phyloP scores from a whole-genome alignment of 2,329 filamentous ascomycete species.

The Thermoascus crustaceus region DNA sequence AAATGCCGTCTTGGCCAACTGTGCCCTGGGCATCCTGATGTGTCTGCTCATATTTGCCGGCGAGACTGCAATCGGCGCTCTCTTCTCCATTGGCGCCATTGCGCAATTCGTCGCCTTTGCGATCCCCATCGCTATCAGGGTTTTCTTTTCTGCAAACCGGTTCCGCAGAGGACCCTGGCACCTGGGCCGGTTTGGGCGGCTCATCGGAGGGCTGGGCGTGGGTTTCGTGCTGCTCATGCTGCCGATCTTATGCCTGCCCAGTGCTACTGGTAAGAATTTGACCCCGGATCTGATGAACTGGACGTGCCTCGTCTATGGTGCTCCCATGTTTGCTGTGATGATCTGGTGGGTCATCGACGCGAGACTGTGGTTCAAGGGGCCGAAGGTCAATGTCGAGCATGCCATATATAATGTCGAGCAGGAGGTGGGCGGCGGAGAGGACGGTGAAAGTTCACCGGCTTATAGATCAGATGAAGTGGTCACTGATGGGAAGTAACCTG shows the following conservation, averaged over 20 bases:
- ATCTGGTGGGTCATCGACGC: conserved; percentile 59
- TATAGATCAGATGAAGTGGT: too few species aligned
- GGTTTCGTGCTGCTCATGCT: conserved; percentile 58
- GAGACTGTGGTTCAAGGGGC: conserved; percentile 61
- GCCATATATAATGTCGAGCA: conserved; percentile 14
- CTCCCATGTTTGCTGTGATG: conserved; percentile 50
- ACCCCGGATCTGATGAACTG: conserved; percentile 55
- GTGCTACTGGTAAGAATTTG: conserved; percentile 47
- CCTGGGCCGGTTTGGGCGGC: conserved; percentile 51
- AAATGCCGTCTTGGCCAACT: conserved; percentile 63
- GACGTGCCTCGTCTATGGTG: conserved; percentile 59
- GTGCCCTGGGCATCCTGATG: conserved; percentile 50
- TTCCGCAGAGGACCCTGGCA: conserved; percentile 64
- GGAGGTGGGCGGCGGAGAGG: too few species aligned
- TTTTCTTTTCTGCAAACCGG: conserved; percentile 48
- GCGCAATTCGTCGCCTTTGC: conserved; percentile 52
- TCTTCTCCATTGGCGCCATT: conserved; percentile 64
- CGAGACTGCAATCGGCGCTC: conserved; percentile 53
- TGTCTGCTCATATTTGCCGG: conserved; percentile 60
- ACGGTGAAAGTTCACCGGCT: too few species aligned
- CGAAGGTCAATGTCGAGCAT: conserved; percentile 59
- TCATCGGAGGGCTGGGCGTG: conserved; percentile 50
- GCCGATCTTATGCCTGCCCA: conserved; percentile 59
- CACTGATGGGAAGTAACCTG: too few species aligned
- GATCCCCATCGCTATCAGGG: conserved; percentile 36